Evolutionary conservation across 2,329 filamentous ascomycete genomes (phyloP), one percentile per base, ranked within the genome.

Genomic region (Plenodomus biglobosus): DNA sequence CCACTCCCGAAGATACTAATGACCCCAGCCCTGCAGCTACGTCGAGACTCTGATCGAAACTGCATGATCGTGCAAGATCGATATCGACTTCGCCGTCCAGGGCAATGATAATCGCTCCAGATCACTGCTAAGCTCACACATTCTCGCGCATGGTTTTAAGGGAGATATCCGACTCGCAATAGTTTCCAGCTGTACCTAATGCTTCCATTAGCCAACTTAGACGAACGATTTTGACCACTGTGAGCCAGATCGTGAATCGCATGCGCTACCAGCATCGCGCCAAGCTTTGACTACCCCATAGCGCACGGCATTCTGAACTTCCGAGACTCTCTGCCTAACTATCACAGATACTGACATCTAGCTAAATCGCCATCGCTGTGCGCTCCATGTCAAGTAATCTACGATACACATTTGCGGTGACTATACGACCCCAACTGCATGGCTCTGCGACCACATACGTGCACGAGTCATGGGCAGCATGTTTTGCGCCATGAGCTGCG

Each of bases 41-140:
- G 30, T 24, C 36, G 13, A 27, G 3, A 22, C 38, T 11, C 37
- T 19, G 38, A 40, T 34, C 44, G 27, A 35, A 27, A 34, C 47
- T 32, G 41, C 48, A 47, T 50, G 44, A 51, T 53, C 48, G 51
- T 24, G 48, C 38, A 43, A 34, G 35, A 44, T 18, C 42, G 40
- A 40, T 42, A 21, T 45, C 38, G 40, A 51, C 49, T 13, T 24
- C 41, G 24, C 44, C 44, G 18, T 39, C 39, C 30, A 27, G 22
- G 36, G 44, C 38, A 51, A 51, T 53, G 48, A 53, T 47, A 15
- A 15, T 32, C 27, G 13, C 15, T 15, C 13, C 27, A 32, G 16
- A 38, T 38, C 27, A 32, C 27, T 32, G 27, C 27, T 15, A 32
- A 11, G 6, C 6, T 11, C 27, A 15, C 6, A 3, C 27, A 32